phyloP scores from a whole-genome alignment of 1,139 yeast genomes.

The Lodderomyces metapsilosis region DNA sequence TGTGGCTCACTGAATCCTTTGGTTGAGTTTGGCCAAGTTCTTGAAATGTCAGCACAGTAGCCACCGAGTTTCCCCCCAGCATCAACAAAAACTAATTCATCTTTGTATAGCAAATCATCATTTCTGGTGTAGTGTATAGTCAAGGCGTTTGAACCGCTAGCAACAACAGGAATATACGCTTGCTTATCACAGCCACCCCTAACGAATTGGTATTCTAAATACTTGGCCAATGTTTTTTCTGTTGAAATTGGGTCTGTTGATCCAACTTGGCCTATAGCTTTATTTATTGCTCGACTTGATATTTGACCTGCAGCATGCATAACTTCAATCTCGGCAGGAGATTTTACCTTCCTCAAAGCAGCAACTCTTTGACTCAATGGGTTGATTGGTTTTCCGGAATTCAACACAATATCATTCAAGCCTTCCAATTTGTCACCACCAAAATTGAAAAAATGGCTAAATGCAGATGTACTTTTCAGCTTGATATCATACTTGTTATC shows the following conservation, averaged over 20 bases:
- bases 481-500: constrained; percentile 35
- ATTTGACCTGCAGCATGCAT: constrained; percentile 83
- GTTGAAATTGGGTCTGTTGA: constrained; percentile 48
- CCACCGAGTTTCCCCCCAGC: constrained; percentile 96
- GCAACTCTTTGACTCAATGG: constrained; percentile 53
- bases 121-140: constrained; percentile 90
- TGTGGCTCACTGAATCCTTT: constrained; percentile 75
- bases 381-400: constrained; percentile 34
- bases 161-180: constrained; percentile 95
- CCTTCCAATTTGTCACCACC: constrained; percentile 13
- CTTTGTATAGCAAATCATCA: constrained; percentile 70
- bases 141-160: constrained; percentile 84
- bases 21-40: constrained; percentile 89
- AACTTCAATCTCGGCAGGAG: constrained; percentile 69
- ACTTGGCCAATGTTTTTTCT: constrained; percentile 81
- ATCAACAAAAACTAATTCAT: constrained; percentile 87
- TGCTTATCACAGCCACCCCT: constrained; percentile 85
- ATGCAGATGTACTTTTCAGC: constrained; percentile 9
- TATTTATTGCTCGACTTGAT: constrained; percentile 79
- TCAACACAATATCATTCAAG: constrained; percentile 21
- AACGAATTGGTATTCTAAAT: constrained; percentile 76
- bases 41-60: constrained; percentile 91
- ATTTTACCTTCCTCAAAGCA: constrained; percentile 64
- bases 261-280: constrained; percentile 66
- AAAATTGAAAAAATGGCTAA: constrained; percentile 13